Evolutionary conservation across 2,329 filamentous ascomycete genomes (phyloP).

Genomic region (Spiromastix sp.): DNA sequence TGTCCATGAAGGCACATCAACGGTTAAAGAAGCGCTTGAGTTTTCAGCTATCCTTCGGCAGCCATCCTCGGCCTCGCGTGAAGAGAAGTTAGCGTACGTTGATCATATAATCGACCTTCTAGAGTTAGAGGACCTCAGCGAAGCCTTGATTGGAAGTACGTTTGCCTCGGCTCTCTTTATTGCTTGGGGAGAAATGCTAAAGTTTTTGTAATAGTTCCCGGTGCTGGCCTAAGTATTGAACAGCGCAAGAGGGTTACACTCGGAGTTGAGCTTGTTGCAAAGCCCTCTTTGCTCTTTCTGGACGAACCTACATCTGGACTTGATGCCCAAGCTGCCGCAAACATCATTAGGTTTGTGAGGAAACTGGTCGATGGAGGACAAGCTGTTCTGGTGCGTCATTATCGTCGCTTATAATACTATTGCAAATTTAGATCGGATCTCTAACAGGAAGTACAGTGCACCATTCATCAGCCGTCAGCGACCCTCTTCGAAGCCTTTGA

Average conservation of each 20-base stretch:
- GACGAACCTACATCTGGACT: conserved; percentile 92
- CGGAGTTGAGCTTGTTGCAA: conserved; percentile 85
- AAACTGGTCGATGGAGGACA: conserved; percentile 82
- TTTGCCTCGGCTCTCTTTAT: background rate
- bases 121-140: conserved; percentile 81
- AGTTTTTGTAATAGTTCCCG: no score
- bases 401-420: background rate
- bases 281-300: conserved; percentile 79
- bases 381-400: conserved; percentile 57
- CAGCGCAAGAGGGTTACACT: conserved; percentile 73
- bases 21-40: conserved; percentile 74
- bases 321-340: conserved; percentile 86
- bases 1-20: conserved; percentile 71
- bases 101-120: conserved; percentile 82
- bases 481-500: conserved; percentile 85
- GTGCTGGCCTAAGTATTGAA: conserved; percentile 56
- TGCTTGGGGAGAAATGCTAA: no score
- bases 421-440: background rate
- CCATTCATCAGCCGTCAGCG: conserved; percentile 88
- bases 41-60: conserved; percentile 82
- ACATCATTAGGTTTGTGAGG: conserved; percentile 74
- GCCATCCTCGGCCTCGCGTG: conserved; percentile 55
- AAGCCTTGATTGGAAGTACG: conserved; percentile 74
- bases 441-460: conserved; percentile 54
- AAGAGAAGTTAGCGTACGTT: conserved; percentile 78